These are phyloP conservation scores for Tetrahymena borealis DNA, from an alignment of 73 alveolate genomes.

Conservation along the genomic window DNA sequence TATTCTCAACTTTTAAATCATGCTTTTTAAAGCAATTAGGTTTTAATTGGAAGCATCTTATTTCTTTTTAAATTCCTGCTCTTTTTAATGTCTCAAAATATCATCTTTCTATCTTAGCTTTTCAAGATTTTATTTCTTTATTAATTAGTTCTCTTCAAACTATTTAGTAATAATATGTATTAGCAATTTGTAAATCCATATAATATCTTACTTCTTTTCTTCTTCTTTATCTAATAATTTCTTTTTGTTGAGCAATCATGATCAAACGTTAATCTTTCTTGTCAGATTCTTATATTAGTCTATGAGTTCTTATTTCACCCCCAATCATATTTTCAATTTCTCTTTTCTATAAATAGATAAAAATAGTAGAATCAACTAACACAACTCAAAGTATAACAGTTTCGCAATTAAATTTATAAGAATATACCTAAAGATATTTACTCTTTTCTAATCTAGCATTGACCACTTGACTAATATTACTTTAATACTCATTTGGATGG, in stretches of 20 bases:
- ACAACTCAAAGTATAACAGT: background rate
- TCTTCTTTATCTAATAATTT: background rate
- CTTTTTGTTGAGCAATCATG: background rate
- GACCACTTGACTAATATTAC: background rate
- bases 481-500: background rate
- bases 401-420: background rate
- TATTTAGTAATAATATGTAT: background rate
- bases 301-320: background rate
- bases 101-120: background rate
- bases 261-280: background rate
- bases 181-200: background rate
- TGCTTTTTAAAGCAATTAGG: background rate
- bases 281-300: background rate
- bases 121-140: background rate
- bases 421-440: background rate
- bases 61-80: background rate
- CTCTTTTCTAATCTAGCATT: background rate
- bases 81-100: background rate
- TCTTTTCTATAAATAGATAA: background rate
- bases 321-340: background rate
- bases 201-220: background rate
- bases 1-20: background rate
- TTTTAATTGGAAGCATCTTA: background rate
- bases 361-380: background rate
- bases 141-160: background rate